Evolutionary conservation across 106 monocot species (phyloP).

Genomic region (Dioscorea alata): DNA sequence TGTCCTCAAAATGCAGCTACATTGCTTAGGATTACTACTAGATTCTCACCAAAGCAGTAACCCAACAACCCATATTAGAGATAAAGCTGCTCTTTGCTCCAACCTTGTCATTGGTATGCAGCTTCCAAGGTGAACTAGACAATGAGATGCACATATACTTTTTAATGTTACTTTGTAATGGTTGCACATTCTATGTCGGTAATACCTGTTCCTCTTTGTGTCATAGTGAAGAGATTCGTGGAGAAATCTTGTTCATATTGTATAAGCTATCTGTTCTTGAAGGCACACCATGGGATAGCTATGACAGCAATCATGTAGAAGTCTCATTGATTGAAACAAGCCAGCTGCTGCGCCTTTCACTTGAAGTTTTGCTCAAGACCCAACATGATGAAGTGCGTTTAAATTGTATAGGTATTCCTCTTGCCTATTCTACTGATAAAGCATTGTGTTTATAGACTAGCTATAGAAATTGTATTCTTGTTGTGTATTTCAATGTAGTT

Average conservation of each 20-base stretch:
- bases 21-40: conserved; percentile 84
- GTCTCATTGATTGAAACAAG: conserved; percentile 12
- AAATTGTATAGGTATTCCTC: conserved; percentile 74
- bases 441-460: too few relatives aligned
- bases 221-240: conserved; percentile 82
- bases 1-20: conserved; percentile 46
- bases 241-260: conserved; percentile 83
- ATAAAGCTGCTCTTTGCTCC: conserved; percentile 53
- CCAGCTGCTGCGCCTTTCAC: conserved; percentile 31
- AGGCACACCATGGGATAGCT: conserved; percentile 46
- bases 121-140: conserved; percentile 65
- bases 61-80: conserved; percentile 33
- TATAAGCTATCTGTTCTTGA: conserved; percentile 60
- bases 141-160: not conserved
- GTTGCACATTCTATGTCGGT: not conserved
- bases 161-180: not conserved
- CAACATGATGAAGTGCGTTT: conserved; percentile 79
- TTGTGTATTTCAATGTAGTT: too few relatives aligned
- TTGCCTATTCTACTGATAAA: too few relatives aligned
- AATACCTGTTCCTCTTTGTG: not conserved
- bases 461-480: too few relatives aligned
- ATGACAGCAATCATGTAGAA: conserved; percentile 13
- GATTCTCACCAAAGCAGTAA: conserved; percentile 23
- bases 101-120: conserved; percentile 68
- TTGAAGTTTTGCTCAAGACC: conserved; percentile 78